These are phyloP conservation scores for Trichosanthes truncata DNA, from an alignment of 306 rosid species.

Conservation along the genomic window DNA sequence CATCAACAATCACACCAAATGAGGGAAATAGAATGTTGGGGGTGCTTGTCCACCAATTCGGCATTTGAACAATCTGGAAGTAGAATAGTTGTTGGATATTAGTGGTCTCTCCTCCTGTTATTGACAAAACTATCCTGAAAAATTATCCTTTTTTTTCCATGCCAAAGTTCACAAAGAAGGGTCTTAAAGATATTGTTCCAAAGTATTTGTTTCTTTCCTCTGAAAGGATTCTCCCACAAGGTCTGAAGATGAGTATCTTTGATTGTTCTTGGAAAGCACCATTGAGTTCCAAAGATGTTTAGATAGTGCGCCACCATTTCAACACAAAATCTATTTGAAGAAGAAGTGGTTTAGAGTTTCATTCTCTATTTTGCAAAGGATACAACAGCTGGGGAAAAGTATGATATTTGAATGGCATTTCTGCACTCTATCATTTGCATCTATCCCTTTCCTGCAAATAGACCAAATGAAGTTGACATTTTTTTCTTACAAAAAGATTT, in stretches of 20 bases:
- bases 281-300: neutral
- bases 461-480: neutral
- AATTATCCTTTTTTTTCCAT: neutral
- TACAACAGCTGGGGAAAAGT: neutral
- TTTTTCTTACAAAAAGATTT: neutral
- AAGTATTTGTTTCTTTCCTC: neutral
- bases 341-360: neutral
- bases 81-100: neutral
- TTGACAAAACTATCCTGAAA: neutral
- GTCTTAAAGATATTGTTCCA: neutral
- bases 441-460: neutral
- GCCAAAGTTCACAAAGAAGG: neutral
- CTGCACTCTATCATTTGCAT: neutral
- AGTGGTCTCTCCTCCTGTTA: neutral
- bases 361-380: neutral
- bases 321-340: neutral
- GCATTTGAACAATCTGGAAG: neutral
- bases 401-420: neutral
- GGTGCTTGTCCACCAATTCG: neutral
- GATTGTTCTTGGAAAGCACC: neutral
- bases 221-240: neutral
- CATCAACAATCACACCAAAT: neutral
- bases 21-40: neutral
- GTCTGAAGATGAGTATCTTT: neutral
- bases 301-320: neutral